Percentiles rank a stretch among this genome's conserved stretches.
phyloP scores from a whole-genome alignment of 352 stramenopile species.

The Phytophthora constricta region DNA sequence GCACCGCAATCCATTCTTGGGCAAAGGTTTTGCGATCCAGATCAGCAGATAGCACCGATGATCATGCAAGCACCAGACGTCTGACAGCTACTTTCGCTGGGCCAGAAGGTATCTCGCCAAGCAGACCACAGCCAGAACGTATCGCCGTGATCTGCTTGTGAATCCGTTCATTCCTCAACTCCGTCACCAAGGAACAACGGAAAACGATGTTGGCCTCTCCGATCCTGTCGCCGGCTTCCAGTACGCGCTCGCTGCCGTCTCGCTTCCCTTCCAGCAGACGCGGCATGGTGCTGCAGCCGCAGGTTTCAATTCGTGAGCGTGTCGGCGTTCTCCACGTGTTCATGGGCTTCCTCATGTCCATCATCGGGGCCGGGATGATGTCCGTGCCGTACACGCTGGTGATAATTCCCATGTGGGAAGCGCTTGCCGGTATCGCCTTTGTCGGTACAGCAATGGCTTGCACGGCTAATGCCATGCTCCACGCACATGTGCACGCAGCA shows the following conservation, averaged over 20 bases:
- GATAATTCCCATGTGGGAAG: constrained; percentile 45
- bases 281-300: neutral
- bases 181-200: neutral
- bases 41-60: too few relatives aligned
- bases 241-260: constrained; percentile 29
- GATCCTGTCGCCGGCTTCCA: constrained; percentile 29
- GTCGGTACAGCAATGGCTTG: constrained; percentile 55
- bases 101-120: too few relatives aligned
- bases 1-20: too few relatives aligned
- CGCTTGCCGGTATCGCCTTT: constrained; percentile 43
- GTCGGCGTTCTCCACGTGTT: constrained; percentile 50
- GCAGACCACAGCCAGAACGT: too few relatives aligned
- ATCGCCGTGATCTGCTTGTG: too few relatives aligned
- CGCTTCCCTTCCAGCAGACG: constrained; percentile 17
- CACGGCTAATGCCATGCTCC: constrained; percentile 60
- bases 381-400: constrained; percentile 76
- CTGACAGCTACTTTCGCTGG: too few relatives aligned
- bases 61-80: too few relatives aligned
- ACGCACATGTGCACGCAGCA: constrained; percentile 57
- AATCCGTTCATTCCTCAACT: constrained; percentile 5
- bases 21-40: too few relatives aligned
- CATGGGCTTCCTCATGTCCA: constrained; percentile 80
- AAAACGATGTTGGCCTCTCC: constrained; percentile 36
- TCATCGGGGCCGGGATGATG: constrained; percentile 74
- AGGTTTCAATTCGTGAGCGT: constrained; percentile 2